A percentile compares a stretch with the other conserved stretches of the same genome.
Conservation (phyloP, 176 grass and related monocot species). For the Musa beccarii region DNA sequence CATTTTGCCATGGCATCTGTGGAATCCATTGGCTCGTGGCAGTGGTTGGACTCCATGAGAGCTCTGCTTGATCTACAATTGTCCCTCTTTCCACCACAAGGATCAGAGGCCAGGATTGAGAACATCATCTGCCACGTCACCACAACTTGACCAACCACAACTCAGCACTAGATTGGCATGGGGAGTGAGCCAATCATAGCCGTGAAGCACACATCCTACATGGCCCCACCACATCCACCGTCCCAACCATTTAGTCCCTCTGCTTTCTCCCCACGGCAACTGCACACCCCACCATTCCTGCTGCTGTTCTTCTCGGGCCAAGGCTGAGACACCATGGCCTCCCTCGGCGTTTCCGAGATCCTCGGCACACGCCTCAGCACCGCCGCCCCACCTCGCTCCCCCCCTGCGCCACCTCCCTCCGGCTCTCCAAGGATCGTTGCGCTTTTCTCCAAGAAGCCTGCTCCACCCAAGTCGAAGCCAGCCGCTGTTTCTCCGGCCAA, state of each 20-base stretch:
- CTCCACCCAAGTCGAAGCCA: constrained; percentile 43
- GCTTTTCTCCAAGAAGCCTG: constrained; percentile 43
- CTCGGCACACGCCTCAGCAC: constrained; percentile 47
- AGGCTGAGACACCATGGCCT: not conserved
- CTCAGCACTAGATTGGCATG: constrained; percentile 46
- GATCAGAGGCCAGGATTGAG: constrained; percentile 22
- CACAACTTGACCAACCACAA: constrained; percentile 46
- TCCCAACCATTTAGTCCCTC: constrained; percentile 57
- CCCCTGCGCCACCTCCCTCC: constrained; percentile 3
- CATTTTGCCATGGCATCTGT: too few relatives aligned
- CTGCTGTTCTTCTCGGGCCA: too few relatives aligned
- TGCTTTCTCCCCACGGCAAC: constrained; percentile 15
- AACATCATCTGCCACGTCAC: constrained; percentile 62
- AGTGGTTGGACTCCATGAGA: not conserved
- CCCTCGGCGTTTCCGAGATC: constrained; percentile 47
- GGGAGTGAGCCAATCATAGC: constrained; percentile 45
- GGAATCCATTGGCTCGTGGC: too few relatives aligned
- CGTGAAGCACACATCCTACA: constrained; percentile 34
- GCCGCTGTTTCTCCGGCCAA: constrained; percentile 15
- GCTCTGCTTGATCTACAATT: not conserved
- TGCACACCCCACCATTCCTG: not conserved
- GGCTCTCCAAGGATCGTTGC: constrained; percentile 60
- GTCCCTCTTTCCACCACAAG: constrained; percentile 20
- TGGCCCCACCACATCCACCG: constrained; percentile 68
- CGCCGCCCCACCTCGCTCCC: constrained; percentile 24